These are phyloP conservation scores for Kurtzmaniella natalensis DNA, from an alignment of 1,139 yeast species.

Conservation along the genomic window DNA sequence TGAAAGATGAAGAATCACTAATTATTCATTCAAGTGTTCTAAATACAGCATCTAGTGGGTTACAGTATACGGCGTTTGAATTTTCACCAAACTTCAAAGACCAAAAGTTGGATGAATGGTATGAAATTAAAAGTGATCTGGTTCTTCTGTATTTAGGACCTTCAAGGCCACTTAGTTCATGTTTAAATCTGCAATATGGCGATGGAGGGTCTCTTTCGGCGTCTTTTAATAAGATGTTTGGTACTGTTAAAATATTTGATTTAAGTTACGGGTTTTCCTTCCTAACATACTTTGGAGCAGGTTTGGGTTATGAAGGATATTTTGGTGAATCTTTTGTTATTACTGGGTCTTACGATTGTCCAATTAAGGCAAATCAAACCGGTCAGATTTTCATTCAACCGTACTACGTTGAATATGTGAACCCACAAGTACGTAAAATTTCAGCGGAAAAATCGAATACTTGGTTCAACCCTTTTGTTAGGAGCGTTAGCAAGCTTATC, in stretches of 20 bases:
- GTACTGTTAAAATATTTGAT: slow-evolving; percentile 14
- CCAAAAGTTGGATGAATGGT: slow-evolving; percentile 16
- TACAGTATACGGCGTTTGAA: no score
- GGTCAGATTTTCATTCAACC: slow-evolving; percentile 21
- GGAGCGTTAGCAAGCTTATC: slow-evolving; percentile 5
- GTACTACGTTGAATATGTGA: slow-evolving; percentile 10
- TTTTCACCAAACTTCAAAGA: no score
- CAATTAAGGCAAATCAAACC: slow-evolving; percentile 14
- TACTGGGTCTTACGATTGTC: slow-evolving; percentile 15
- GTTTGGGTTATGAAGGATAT: slow-evolving; percentile 7
- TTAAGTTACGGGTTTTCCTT: slow-evolving; percentile 10
- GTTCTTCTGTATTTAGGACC: slow-evolving; percentile 10
- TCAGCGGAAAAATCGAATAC: slow-evolving; percentile 6
- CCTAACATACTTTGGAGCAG: slow-evolving; percentile 1
- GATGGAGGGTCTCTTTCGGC: slow-evolving; percentile 19
- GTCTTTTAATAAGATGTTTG: slow-evolving; percentile 12
- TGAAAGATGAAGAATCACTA: slow-evolving; percentile 12
- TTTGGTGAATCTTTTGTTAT: slow-evolving; percentile 10
- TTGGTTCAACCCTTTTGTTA: slow-evolving; percentile 8
- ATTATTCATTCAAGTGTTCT: slow-evolving; percentile 16
- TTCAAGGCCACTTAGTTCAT: slow-evolving; percentile 16
- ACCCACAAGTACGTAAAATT: slow-evolving; percentile 12
- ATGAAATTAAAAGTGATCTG: slow-evolving; percentile 11
- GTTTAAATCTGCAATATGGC: slow-evolving; percentile 16
- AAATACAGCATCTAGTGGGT: slow-evolving; percentile 16